Evolutionary conservation across 73 alveolate genomes (phyloP), one percentile per base, ranked within the genome.

Genomic region (Tetrahymena borealis): DNA sequence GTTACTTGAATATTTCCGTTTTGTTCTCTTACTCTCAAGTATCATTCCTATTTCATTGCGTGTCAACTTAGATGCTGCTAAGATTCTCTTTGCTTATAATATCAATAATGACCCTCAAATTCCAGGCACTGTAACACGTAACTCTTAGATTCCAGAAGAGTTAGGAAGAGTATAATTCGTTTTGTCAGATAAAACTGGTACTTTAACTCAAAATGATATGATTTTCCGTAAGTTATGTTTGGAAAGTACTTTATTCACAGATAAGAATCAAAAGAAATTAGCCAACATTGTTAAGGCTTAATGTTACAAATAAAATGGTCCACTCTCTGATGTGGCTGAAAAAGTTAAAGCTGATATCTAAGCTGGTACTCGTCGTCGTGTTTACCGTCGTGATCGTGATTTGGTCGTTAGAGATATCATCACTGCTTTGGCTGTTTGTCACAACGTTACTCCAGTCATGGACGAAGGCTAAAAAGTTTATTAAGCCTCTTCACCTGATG

Each of bases 161-260:
- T 93, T 98, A 28, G 99, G 99, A 39, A 95, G 99, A 79, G 93
- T 98, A 33, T 94, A 97, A 91, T 97, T 92, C 78, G 79, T 94
- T 32, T 94, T 98, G 90, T 94, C 99, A 60, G 99, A 98, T 94
- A 98, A 98, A 92, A 98, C 99, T 3, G 99, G 99, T 24, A 98
- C 99, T 33, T 91, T 98, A 40, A 98, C 99, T 20, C 85, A 97
- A 91, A 98, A 98, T 94, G 99, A 97, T 79, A 98, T 98, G 99
- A 95, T 96, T 28, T 97, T 98, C 91, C 98, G 95, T 92, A 97
- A 94, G 91, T 93, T 94, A 28, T 91, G 94, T 90, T 94, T 96
- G 93, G 99, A 97, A 90, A 95, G 97, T 91, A 97, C 97, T 85
- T 79, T 95, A 20, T 97, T 97, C 90, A 94, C 94, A 31, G 97